Conservation (phyloP, 2,329 filamentous ascomycete genomes). For the Cyclaneusma minus region DNA sequence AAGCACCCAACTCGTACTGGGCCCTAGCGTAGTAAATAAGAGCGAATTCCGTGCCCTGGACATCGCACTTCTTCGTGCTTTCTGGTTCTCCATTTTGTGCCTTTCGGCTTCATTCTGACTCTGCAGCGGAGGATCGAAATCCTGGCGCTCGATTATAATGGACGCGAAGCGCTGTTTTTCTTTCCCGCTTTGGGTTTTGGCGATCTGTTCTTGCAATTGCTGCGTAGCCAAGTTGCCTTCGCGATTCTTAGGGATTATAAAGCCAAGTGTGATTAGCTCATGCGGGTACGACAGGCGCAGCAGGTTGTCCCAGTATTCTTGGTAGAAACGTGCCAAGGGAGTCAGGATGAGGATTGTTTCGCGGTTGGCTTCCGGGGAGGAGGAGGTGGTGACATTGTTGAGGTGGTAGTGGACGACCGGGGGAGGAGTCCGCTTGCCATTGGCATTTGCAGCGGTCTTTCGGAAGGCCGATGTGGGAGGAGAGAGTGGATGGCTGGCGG, state of each 20-base stretch:
- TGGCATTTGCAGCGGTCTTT: slow-evolving; percentile 42
- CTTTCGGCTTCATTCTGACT: slow-evolving; percentile 80
- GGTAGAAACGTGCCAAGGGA: slow-evolving; percentile 85
- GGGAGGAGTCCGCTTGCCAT: slow-evolving; percentile 45
- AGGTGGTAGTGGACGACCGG: slow-evolving; percentile 88
- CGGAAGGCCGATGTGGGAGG: slow-evolving; percentile 61
- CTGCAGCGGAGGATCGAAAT: slow-evolving; percentile 68
- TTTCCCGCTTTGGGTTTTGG: slow-evolving; percentile 64
- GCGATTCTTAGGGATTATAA: slow-evolving; percentile 87
- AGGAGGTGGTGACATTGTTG: slow-evolving; percentile 80
- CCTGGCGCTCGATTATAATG: slow-evolving; percentile 87
- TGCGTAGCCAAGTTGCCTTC: slow-evolving; percentile 80
- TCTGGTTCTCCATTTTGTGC: slow-evolving; percentile 86
- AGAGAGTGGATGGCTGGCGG: slow-evolving; percentile 55
- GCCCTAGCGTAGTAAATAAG: slow-evolving; percentile 86
- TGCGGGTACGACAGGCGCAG: slow-evolving; percentile 75
- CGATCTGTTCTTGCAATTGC: slow-evolving; percentile 70
- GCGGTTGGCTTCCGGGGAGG: slow-evolving; percentile 58
- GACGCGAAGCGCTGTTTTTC: slow-evolving; percentile 76
- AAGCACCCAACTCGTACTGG: slow-evolving; percentile 84
- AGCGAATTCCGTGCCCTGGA: slow-evolving; percentile 85
- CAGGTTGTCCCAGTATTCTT: slow-evolving; percentile 90
- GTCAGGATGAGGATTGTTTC: slow-evolving; percentile 87
- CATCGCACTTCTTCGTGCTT: slow-evolving; percentile 75
- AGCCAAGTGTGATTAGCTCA: slow-evolving; percentile 84